Conservation (phyloP, 768 basidiomycete genomes). For the Xerocomellus intermedius region DNA sequence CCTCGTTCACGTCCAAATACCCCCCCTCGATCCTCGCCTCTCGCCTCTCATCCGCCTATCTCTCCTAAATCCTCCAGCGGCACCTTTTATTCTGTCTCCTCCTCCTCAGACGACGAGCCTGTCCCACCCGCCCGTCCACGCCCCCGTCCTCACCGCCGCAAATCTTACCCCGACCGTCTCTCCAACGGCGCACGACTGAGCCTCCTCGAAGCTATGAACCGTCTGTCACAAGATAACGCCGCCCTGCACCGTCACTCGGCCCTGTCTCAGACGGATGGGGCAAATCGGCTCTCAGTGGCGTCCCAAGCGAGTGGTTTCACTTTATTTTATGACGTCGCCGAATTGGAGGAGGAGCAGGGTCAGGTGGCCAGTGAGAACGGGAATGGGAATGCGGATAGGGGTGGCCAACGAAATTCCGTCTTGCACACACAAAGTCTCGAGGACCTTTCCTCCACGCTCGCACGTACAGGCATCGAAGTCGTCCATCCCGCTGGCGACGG, state of each 20-base stretch:
- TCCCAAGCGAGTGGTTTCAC: slow-evolving; percentile 30
- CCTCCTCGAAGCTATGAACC: slow-evolving; percentile 29
- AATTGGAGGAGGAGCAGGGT: slow-evolving; percentile 4
- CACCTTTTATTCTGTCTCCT: slow-evolving; percentile 25
- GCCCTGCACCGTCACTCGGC: slow-evolving; percentile 1
- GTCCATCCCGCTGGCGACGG: background rate
- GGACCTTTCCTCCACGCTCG: slow-evolving; percentile 19
- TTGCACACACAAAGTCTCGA: slow-evolving; percentile 25
- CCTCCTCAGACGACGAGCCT: slow-evolving; percentile 18
- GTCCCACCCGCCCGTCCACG: slow-evolving; percentile 14
- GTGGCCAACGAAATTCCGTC: background rate
- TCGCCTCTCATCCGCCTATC: slow-evolving; percentile 10
- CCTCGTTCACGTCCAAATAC: slow-evolving; percentile 20
- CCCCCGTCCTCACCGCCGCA: slow-evolving; percentile 16
- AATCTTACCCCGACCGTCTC: slow-evolving; percentile 26
- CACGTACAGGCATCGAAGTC: slow-evolving; percentile 19
- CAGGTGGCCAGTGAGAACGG: background rate
- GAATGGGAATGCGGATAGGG: background rate
- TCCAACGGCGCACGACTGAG: slow-evolving; percentile 24
- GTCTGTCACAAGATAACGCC: slow-evolving; percentile 19
- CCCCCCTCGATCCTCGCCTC: slow-evolving; percentile 16
- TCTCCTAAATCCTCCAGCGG: slow-evolving; percentile 29
- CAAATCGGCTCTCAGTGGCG: slow-evolving; percentile 22
- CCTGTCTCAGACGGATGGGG: slow-evolving; percentile 2
- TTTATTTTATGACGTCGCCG: slow-evolving; percentile 23